phyloP scores from a whole-genome alignment of 2,329 filamentous ascomycete species.

The Stylonectria norvegica region DNA sequence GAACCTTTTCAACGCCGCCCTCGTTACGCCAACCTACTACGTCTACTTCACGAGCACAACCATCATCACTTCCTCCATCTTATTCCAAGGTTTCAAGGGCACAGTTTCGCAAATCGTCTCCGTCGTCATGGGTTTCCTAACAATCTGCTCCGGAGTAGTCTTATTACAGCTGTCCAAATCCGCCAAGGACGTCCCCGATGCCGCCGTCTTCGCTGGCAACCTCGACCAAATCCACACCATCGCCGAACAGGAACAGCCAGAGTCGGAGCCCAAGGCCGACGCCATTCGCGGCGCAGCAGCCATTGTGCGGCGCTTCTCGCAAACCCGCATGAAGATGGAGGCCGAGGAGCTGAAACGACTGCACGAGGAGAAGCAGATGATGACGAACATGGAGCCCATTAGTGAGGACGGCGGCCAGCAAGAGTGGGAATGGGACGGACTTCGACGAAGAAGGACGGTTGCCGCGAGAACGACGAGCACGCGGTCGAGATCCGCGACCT shows the following conservation, averaged over 20 bases:
- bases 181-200: conserved; percentile 92
- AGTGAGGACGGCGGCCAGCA: conserved; percentile 72
- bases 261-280: conserved; percentile 93
- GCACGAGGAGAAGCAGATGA: conserved; percentile 69
- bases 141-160: conserved; percentile 90
- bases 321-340: conserved; percentile 72
- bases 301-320: conserved; percentile 79
- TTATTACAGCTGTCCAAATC: conserved; percentile 96
- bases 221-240: conserved; percentile 94
- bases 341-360: conserved; percentile 74
- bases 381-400: conserved; percentile 69
- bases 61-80: conserved; percentile 86
- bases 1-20: conserved; percentile 92
- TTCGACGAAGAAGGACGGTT: conserved; percentile 68
- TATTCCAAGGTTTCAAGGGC: conserved; percentile 93
- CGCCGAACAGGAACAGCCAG: conserved; percentile 91
- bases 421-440: conserved; percentile 82
- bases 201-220: conserved; percentile 87
- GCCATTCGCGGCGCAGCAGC: conserved; percentile 88
- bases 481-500: conserved; percentile 26
- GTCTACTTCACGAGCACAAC: conserved; percentile 97
- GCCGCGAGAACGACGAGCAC: conserved; percentile 28
- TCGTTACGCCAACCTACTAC: conserved; percentile 98
- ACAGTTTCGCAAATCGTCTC: conserved; percentile 76
- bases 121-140: conserved; percentile 88